These are phyloP conservation scores for Pyrenochaeta sp. DNA, from an alignment of 2,329 filamentous ascomycete genomes.

Conservation along the genomic window DNA sequence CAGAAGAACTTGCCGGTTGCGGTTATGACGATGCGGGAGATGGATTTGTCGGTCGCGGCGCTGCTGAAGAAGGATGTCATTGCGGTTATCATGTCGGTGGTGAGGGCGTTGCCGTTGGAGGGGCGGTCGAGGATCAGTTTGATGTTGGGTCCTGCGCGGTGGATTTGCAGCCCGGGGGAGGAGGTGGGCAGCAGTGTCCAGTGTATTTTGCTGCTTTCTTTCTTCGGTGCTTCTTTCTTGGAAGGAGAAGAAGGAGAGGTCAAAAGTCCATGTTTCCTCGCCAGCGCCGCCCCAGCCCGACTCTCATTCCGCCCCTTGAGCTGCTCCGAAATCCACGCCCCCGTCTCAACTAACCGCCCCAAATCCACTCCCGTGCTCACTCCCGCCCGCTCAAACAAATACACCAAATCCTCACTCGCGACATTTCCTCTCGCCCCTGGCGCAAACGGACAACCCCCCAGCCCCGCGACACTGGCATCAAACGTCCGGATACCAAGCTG, in stretches of 20 bases:
- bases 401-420: constrained; percentile 37
- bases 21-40: constrained; percentile 49
- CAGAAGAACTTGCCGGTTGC: constrained; percentile 52
- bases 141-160: constrained; percentile 38
- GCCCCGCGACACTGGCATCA: constrained; percentile 34
- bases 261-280: background rate
- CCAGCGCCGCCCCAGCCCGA: constrained; percentile 26
- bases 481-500: constrained; percentile 31
- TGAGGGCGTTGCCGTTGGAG: constrained; percentile 52
- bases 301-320: constrained; percentile 26
- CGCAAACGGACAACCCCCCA: constrained; percentile 38
- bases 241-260: background rate
- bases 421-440: constrained; percentile 36
- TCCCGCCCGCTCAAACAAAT: constrained; percentile 30
- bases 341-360: constrained; percentile 19
- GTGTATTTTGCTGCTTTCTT: background rate
- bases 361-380: constrained; percentile 33
- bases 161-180: constrained; percentile 34
- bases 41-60: constrained; percentile 26
- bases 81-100: constrained; percentile 44
- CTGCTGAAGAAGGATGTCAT: constrained; percentile 39
- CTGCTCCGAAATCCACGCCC: constrained; percentile 31
- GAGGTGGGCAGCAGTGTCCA: background rate
- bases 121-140: constrained; percentile 47
- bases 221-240: too few species aligned